Conservation (phyloP, 2,329 filamentous ascomycete species). For the Periconia digitata region DNA sequence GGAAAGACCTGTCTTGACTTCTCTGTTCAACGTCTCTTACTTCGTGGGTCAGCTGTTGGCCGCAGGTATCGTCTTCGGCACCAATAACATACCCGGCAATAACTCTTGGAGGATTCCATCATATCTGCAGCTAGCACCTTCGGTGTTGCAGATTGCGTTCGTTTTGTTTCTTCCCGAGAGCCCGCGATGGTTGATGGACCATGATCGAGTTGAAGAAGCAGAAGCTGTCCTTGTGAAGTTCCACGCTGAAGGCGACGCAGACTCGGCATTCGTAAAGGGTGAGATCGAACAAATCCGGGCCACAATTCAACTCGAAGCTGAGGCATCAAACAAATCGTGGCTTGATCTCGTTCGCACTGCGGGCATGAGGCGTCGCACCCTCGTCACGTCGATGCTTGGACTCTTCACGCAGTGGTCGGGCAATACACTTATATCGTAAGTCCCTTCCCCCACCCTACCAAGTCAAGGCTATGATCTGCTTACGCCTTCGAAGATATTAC, state of each 20-base stretch:
- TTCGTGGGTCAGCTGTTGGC: constrained; percentile 58
- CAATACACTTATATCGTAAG: constrained; percentile 56
- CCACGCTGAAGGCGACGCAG: constrained; percentile 61
- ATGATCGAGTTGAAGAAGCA: constrained; percentile 63
- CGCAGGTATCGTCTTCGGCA: constrained; percentile 64
- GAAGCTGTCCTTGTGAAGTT: constrained; percentile 61
- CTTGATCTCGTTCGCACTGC: constrained; percentile 60
- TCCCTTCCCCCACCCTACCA: background rate
- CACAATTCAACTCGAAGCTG: constrained; percentile 59
- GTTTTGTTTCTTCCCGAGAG: constrained; percentile 64
- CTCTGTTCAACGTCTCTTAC: constrained; percentile 68
- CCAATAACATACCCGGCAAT: constrained; percentile 55
- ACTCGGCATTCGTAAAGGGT: constrained; percentile 63
- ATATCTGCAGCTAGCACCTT: constrained; percentile 62
- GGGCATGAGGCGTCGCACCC: constrained; percentile 63
- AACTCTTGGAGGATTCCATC: constrained; percentile 68
- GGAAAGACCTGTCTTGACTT: constrained; percentile 63
- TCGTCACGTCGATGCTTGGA: constrained; percentile 62
- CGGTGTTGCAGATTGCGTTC: constrained; percentile 60
- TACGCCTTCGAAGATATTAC: constrained; percentile 51
- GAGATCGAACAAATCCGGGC: constrained; percentile 66
- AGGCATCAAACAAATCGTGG: constrained; percentile 54
- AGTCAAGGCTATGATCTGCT: background rate
- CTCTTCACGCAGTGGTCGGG: constrained; percentile 68
- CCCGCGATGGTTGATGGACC: constrained; percentile 63